Evolutionary conservation across 257 asterid genomes (phyloP), one percentile per base, ranked within the genome.

Genomic region (Scutellaria galericulata): DNA sequence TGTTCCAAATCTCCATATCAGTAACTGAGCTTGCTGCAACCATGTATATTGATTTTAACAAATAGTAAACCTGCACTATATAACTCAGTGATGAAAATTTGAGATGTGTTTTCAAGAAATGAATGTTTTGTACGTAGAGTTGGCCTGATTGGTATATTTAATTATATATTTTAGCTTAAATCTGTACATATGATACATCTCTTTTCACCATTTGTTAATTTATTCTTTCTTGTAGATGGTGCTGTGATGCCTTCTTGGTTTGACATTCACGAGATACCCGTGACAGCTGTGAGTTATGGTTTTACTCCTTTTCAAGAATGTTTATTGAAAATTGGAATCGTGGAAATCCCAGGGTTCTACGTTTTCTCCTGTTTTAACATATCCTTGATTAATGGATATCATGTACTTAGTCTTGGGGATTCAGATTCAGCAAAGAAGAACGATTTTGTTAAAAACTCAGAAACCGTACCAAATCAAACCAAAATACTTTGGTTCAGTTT

Each of bases 191-290:
- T 11, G 7, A 24, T 69, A 71, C 60, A 31, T 41, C 27, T 51
- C 8, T 67, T 74, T 50, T 57, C 64, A 40, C 42, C 44, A 10
- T 57, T 22, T 73, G 71, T 7, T 61, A 22, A 55, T 41, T 76
- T 66, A 20, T 42, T 42, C 46, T 71, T 39, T 79, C 55, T 61
- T 82, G 71, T 68, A 94, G 97, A 89, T 83, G 99, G 99, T 76
- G 84, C 89, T 70, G 93, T 88, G 74, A 95, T 92, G 98, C 97
- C 96, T n/a, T 91, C 97, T 0, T 91, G 97, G 99, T 91, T 94
- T 80, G 99, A 91, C 84, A 81, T 94, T 82, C 97, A 72, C 50
- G 96, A 94, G 84, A 83, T 94, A 83, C 99, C 99, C 13, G 87
- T 94, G 73, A 82, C 96, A 54, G 84, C 93, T 22, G 97, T 94